Percentiles rank a stretch among this genome's conserved stretches.
phyloP scores from a whole-genome alignment of 2,329 filamentous ascomycete species.

The Penicillium sp. region DNA sequence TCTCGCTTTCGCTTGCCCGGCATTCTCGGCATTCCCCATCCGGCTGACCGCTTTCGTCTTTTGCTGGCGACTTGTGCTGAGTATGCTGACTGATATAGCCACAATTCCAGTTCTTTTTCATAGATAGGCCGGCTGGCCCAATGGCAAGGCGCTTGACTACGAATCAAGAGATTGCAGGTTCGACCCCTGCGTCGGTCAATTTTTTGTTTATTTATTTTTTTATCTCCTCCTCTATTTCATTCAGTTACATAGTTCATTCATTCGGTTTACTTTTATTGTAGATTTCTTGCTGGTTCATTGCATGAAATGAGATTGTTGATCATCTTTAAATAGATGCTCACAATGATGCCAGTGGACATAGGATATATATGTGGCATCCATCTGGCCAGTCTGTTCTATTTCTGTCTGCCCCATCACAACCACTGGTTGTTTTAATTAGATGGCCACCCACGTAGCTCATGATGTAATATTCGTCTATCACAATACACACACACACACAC shows the following conservation, averaged over 20 bases:
- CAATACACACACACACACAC: background rate
- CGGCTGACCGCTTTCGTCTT: slow-evolving; percentile 18
- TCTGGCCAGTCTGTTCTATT: background rate
- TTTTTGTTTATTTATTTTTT: slow-evolving; percentile 19
- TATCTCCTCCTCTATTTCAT: no score
- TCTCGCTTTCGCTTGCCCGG: background rate
- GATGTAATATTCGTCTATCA: background rate
- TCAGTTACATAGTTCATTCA: no score
- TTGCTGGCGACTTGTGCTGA: background rate
- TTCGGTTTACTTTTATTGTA: slow-evolving; percentile 5
- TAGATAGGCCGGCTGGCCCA: slow-evolving; percentile 44
- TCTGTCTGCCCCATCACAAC: background rate
- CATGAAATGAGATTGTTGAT: no score
- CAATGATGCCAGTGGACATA: background rate
- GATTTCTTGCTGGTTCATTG: no score
- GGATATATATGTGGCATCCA: background rate
- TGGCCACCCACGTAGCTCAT: background rate
- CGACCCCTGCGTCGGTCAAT: slow-evolving; percentile 47
- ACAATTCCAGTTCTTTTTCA: rapidly evolving
- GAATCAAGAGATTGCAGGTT: slow-evolving; percentile 58
- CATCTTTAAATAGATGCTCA: background rate
- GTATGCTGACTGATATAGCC: background rate
- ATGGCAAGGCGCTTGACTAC: slow-evolving; percentile 59
- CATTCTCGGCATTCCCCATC: slow-evolving; percentile 26
- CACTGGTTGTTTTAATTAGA: background rate